Evolutionary conservation across 202 grass and related monocot species (phyloP).

Genomic region (Carex arenaria): DNA sequence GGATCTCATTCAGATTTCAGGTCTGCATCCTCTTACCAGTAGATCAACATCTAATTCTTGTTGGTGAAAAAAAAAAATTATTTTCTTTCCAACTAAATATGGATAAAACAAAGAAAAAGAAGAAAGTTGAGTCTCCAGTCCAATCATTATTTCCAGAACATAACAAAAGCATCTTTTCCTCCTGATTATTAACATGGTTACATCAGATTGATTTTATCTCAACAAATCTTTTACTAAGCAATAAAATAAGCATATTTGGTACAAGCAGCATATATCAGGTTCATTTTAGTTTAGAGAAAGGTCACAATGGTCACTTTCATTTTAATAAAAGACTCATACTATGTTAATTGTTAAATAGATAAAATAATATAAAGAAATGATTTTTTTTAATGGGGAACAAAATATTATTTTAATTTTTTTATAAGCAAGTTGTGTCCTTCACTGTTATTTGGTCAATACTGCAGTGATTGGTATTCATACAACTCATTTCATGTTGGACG

Average conservation of each 20-base stretch:
- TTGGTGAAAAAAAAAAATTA: no score
- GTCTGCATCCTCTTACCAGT: no score
- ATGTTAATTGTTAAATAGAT: not conserved
- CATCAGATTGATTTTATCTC: not conserved
- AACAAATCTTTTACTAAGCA: not conserved
- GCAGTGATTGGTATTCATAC: not conserved
- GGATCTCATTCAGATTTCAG: no score
- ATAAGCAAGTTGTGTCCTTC: not conserved
- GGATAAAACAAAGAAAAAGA: not conserved
- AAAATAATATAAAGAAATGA: not conserved
- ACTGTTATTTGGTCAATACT: not conserved
- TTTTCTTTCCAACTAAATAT: not conserved
- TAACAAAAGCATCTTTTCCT: not conserved
- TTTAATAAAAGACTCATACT: not conserved
- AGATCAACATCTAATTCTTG: no score
- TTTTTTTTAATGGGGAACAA: not conserved
- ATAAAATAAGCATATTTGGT: not conserved
- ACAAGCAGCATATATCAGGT: not conserved
- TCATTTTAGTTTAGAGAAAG: not conserved
- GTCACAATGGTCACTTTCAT: not conserved
- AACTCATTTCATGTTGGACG: not conserved
- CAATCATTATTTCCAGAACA: not conserved
- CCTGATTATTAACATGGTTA: not conserved
- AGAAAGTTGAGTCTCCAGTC: not conserved
- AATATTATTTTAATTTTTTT: not conserved